Percentiles rank a stretch among this genome's conserved stretches.
phyloP scores from a whole-genome alignment of 805 yeast genomes.

The Wickerhamomyces queroliae region DNA sequence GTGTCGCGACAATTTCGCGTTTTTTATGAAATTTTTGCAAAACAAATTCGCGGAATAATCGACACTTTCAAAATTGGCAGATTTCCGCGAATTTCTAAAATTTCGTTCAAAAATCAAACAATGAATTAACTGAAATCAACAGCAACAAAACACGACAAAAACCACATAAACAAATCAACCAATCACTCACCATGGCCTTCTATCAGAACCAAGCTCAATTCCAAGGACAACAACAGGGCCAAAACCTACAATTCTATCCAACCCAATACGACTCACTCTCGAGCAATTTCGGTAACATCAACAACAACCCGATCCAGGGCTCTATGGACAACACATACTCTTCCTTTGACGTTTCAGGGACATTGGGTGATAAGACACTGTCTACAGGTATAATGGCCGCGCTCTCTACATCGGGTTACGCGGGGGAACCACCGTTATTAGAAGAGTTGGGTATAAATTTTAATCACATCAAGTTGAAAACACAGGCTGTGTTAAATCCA shows the following conservation, averaged over 20 bases:
- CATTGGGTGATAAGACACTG: slow-evolving; percentile 34
- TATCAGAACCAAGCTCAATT: slow-evolving; percentile 2
- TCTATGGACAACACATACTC: slow-evolving; percentile 27
- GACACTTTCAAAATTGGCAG: no score
- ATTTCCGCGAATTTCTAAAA: no score
- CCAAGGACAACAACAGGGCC: slow-evolving; percentile 7
- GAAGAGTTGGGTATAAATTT: slow-evolving; percentile 95
- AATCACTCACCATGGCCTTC: slow-evolving; percentile 7
- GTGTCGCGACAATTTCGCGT: no score
- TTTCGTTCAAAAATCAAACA: no score
- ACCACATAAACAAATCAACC: not conserved
- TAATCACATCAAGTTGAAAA: slow-evolving; percentile 77
- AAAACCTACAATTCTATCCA: slow-evolving; percentile 24
- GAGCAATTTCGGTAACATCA: slow-evolving; percentile 5
- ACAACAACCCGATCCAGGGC: slow-evolving; percentile 26
- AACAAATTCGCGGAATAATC: no score
- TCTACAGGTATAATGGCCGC: slow-evolving; percentile 84
- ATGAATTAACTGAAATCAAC: no score
- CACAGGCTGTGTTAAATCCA: slow-evolving; percentile 82
- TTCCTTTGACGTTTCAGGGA: slow-evolving; percentile 16
- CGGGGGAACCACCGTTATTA: slow-evolving; percentile 89
- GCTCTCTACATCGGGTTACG: slow-evolving; percentile 86
- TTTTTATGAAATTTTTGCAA: no score
- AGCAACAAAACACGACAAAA: no score
- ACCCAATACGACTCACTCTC: slow-evolving; percentile 18